Conservation (phyloP, 352 stramenopile species). For the Globisporangium irregulare region DNA sequence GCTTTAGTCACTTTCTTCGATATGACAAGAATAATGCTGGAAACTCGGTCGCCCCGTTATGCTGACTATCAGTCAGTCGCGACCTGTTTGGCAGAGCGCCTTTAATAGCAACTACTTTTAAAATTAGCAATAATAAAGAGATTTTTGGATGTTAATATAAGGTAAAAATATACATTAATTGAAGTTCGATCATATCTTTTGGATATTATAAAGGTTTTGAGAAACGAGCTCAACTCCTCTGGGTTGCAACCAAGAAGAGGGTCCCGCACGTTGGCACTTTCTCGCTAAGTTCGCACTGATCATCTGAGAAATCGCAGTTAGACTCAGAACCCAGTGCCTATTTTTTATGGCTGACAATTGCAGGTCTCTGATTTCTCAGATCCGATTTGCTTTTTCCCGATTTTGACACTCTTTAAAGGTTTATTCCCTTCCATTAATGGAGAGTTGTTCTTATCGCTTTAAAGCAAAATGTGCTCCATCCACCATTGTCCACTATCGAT, state of each 20-base stretch:
- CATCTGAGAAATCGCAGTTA: neutral
- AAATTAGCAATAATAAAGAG: too few species aligned
- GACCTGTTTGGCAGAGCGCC: too few species aligned
- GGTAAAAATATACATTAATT: neutral
- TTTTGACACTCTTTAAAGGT: too few species aligned
- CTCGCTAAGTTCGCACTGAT: neutral
- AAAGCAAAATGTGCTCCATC: too few species aligned
- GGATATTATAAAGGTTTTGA: neutral
- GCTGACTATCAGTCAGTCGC: too few species aligned
- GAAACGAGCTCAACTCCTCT: neutral
- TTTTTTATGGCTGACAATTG: neutral
- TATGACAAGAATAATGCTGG: neutral
- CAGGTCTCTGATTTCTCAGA: neutral
- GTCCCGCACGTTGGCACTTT: neutral
- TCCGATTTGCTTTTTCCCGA: neutral
- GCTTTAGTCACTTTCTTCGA: neutral
- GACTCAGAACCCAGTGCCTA: neutral
- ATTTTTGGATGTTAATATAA: neutral
- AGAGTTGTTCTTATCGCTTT: too few species aligned
- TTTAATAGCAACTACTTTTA: too few species aligned
- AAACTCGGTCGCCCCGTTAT: too few species aligned
- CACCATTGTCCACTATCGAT: too few species aligned
- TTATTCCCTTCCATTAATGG: too few species aligned
- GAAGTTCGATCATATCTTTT: neutral
- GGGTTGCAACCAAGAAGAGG: neutral